These are phyloP conservation scores for Suillus sp. DNA, from an alignment of 768 basidiomycete species.

Conservation along the genomic window DNA sequence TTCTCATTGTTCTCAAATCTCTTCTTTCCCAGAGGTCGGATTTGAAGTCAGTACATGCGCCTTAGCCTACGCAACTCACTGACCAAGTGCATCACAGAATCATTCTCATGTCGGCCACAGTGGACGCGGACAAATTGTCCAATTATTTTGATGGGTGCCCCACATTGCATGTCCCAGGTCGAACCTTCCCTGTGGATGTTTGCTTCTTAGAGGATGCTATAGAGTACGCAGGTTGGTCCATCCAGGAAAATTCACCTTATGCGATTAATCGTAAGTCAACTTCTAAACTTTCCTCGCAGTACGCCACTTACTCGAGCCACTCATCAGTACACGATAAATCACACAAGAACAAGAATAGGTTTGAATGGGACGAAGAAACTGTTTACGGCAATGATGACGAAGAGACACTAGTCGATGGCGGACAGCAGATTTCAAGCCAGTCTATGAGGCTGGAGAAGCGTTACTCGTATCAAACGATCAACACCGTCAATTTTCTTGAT, in stretches of 20 bases:
- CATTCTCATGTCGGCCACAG: slow-evolving; percentile 95
- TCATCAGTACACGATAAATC: slow-evolving; percentile 61
- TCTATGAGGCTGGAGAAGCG: slow-evolving; percentile 67
- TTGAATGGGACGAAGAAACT: slow-evolving; percentile 82
- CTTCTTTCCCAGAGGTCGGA: slow-evolving; percentile 74
- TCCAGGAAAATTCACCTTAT: slow-evolving; percentile 81
- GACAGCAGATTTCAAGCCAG: slow-evolving; percentile 16
- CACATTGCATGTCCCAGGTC: slow-evolving; percentile 84
- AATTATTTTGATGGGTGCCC: slow-evolving; percentile 87
- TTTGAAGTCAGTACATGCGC: slow-evolving; percentile 61
- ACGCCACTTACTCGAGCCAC: slow-evolving; percentile 3
- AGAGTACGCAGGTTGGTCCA: slow-evolving; percentile 76
- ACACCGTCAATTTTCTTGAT: slow-evolving; percentile 84
- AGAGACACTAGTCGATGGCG: slow-evolving; percentile 33
- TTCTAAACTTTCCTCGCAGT: not conserved
- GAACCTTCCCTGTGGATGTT: slow-evolving; percentile 91
- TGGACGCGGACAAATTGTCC: slow-evolving; percentile 90
- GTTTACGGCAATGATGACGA: slow-evolving; percentile 64
- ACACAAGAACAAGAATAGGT: slow-evolving; percentile 57
- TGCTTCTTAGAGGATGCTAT: slow-evolving; percentile 91
- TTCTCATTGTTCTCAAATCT: slow-evolving; percentile 89
- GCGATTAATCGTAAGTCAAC: slow-evolving; percentile 61
- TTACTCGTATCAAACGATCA: slow-evolving; percentile 75
- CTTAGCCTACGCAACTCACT: not conserved
- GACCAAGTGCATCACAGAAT: slow-evolving; percentile 51